Conservation (phyloP, 2,329 filamentous ascomycete species). For the Beauveria caledonica region DNA sequence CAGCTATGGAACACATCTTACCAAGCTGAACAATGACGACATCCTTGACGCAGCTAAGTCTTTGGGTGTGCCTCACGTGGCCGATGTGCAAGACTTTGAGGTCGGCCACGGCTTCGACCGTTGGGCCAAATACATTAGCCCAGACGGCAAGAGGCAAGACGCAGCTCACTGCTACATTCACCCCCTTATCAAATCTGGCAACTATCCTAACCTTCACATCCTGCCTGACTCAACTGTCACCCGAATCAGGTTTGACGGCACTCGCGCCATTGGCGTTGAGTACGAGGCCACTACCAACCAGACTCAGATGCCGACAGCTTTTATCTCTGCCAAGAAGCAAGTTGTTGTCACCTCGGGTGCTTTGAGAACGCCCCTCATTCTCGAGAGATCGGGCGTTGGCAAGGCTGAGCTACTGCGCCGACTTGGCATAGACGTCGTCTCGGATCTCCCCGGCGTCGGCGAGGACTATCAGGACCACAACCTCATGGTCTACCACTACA, state of each 20-base stretch:
- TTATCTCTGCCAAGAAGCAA: conserved; percentile 43
- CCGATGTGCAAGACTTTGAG: conserved; percentile 41
- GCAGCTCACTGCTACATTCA: conserved; percentile 45
- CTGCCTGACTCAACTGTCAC: conserved; percentile 45
- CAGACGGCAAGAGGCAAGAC: conserved; percentile 44
- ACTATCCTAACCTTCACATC: conserved; percentile 46
- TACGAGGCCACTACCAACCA: conserved; percentile 22
- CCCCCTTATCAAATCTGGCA: conserved; percentile 36
- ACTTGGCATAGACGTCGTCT: conserved; percentile 38
- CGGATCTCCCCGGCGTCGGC: conserved; percentile 42
- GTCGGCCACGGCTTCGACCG: conserved; percentile 23
- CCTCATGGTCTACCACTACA: conserved; percentile 42
- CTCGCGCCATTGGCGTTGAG: conserved; percentile 46
- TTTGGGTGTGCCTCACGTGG: conserved; percentile 38
- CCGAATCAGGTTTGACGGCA: conserved; percentile 39
- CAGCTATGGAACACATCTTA: conserved; percentile 36
- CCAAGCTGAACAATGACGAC: conserved; percentile 30
- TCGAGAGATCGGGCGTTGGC: conserved; percentile 53
- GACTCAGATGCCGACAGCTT: neutral
- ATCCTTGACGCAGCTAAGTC: conserved; percentile 41
- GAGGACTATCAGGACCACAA: conserved; percentile 38
- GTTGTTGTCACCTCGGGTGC: conserved; percentile 42
- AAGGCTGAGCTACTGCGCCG: conserved; percentile 32
- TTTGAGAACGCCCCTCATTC: conserved; percentile 40
- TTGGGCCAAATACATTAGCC: conserved; percentile 39